phyloP scores from a whole-genome alignment of 805 yeast species.

The Zygosaccharomyces pseudorouxii region DNA sequence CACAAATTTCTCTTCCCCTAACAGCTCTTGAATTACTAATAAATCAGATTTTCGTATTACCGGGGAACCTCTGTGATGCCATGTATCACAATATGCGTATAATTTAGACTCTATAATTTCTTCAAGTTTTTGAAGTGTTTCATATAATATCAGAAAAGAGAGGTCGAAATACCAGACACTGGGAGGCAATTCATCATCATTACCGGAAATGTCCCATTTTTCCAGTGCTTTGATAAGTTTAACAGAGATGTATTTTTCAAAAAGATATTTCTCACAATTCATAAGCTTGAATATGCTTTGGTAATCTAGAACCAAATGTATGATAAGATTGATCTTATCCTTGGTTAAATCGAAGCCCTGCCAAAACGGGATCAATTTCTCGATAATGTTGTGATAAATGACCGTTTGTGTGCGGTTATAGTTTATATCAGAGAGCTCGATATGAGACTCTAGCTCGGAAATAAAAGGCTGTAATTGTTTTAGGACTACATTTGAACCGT shows the following conservation, averaged over 20 bases:
- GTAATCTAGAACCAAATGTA: constrained; percentile 19
- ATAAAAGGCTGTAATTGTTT: constrained; percentile 9
- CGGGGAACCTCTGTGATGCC: constrained; percentile 19
- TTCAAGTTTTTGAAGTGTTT: constrained; percentile 5
- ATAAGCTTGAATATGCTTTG: constrained; percentile 22
- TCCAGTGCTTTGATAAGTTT: constrained; percentile 35
- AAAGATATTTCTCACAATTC: constrained; percentile 25
- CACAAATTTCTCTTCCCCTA: constrained; percentile 12
- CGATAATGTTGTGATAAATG: constrained; percentile 15
- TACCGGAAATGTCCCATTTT: constrained; percentile 33
- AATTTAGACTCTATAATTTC: constrained; percentile 13
- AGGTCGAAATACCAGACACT: constrained; percentile 22
- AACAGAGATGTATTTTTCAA: constrained; percentile 36
- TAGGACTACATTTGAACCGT: constrained; percentile 4
- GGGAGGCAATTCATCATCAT: constrained; percentile 8
- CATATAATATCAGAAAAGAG: constrained; percentile 9
- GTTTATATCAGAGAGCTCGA: constrained; percentile 13
- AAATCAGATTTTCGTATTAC: constrained; percentile 11
- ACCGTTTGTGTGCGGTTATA: constrained; percentile 27
- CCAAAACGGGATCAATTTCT: constrained; percentile 10
- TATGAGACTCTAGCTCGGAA: constrained; percentile 19
- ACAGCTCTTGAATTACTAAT: constrained; percentile 13
- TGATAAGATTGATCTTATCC: constrained; percentile 4
- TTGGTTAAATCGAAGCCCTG: constrained; percentile 12
- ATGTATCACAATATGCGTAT: constrained; percentile 14